Evolutionary conservation across 2,329 filamentous ascomycete species (phyloP).

Genomic region (Incumbomyces lentus): DNA sequence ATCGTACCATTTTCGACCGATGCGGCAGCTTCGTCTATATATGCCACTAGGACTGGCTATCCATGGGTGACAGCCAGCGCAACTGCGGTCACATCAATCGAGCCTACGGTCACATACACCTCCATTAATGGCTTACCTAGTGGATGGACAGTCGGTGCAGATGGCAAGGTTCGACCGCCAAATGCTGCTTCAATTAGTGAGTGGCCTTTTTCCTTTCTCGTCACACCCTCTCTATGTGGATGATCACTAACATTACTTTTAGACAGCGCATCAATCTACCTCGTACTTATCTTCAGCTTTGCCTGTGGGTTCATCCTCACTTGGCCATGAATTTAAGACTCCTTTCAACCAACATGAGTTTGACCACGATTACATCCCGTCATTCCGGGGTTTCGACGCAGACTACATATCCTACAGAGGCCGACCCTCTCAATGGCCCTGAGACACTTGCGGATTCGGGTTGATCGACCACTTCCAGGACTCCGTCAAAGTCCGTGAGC

Average conservation of each 20-base stretch:
- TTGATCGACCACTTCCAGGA: not conserved
- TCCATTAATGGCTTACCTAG: slow-evolving; percentile 52
- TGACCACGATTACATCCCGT: slow-evolving; percentile 32
- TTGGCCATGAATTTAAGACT: slow-evolving; percentile 32
- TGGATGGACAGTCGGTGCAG: slow-evolving; percentile 69
- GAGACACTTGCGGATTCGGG: not conserved
- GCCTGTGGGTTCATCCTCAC: slow-evolving; percentile 37
- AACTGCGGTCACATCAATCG: slow-evolving; percentile 32
- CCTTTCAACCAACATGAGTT: slow-evolving; percentile 40
- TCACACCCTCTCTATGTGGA: not conserved
- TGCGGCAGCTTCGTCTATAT: slow-evolving; percentile 34
- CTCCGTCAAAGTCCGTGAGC: not conserved
- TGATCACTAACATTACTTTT: slow-evolving; percentile 19
- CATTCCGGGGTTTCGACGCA: slow-evolving; percentile 34
- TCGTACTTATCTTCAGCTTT: slow-evolving; percentile 38
- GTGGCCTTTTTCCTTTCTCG: slow-evolving; percentile 10
- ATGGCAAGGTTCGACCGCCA: slow-evolving; percentile 63
- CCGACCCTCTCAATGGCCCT: not conserved
- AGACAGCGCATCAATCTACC: slow-evolving; percentile 46
- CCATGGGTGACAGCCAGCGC: slow-evolving; percentile 53
- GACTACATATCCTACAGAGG: slow-evolving; percentile 23
- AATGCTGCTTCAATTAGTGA: slow-evolving; percentile 45
- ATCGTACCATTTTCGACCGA: slow-evolving; percentile 10
- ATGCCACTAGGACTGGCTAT: slow-evolving; percentile 51
- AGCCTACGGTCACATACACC: slow-evolving; percentile 29